Percentiles rank a stretch among this genome's conserved stretches.
Evolutionary conservation across 768 basidiomycete genomes (phyloP).

Genomic region (Pulveroboletus sp.): DNA sequence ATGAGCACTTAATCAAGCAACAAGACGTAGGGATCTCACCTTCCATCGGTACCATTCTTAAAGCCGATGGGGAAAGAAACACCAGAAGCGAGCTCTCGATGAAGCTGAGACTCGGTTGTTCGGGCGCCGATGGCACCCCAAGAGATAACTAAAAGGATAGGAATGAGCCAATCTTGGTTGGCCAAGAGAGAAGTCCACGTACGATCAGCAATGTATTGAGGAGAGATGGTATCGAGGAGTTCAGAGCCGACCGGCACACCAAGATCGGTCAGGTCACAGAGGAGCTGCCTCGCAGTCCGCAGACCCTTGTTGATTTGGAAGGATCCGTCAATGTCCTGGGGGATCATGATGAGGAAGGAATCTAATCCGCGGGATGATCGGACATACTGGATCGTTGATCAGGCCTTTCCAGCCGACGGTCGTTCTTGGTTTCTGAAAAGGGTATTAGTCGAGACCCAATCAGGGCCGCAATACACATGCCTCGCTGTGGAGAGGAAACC

Average conservation of each 20-base stretch:
- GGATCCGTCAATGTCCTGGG: conserved; percentile 79
- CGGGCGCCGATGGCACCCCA: conserved; percentile 98
- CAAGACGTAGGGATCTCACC: conserved; percentile 33
- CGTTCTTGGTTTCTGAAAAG: conserved; percentile 83
- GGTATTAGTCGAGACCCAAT: conserved; percentile 6
- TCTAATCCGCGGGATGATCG: neutral
- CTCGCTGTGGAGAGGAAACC: conserved; percentile 32
- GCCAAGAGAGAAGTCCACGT: conserved; percentile 20
- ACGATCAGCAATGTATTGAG: conserved; percentile 83
- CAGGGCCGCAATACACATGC: conserved; percentile 21
- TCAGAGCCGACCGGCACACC: conserved; percentile 95
- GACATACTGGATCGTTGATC: conserved; percentile 74
- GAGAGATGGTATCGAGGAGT: conserved; percentile 81
- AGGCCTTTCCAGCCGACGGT: conserved; percentile 98
- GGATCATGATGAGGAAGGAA: neutral
- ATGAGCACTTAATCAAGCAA: neutral
- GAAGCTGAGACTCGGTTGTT: conserved; percentile 96
- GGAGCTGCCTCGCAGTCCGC: conserved; percentile 79
- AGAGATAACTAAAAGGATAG: conserved; percentile 53
- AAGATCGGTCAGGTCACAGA: conserved; percentile 85
- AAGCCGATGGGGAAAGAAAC: conserved; percentile 98
- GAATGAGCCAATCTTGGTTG: neutral
- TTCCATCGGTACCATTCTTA: conserved; percentile 99
- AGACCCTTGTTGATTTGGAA: conserved; percentile 98
- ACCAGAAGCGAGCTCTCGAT: conserved; percentile 93